These are phyloP conservation scores for Herpetomonas samuelpessoai DNA, from an alignment of 208 protist genomes.

Conservation along the genomic window DNA sequence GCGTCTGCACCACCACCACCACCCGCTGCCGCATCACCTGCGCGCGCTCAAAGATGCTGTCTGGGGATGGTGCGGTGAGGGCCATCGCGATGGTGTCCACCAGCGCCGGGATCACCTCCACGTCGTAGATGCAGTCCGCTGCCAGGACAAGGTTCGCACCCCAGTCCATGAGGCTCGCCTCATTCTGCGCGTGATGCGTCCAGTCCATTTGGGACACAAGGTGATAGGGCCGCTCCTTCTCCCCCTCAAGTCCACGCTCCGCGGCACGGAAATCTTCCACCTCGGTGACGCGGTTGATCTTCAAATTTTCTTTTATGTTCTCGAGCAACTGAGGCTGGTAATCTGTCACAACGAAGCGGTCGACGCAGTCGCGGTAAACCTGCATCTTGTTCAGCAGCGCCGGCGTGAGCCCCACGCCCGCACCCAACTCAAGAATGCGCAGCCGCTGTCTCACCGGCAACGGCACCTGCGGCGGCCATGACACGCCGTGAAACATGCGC, in stretches of 20 bases:
- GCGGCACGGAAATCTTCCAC: conserved; percentile 22
- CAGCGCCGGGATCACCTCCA: conserved; percentile 46
- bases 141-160: conserved; percentile 59
- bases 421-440: conserved; percentile 70
- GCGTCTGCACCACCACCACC: conserved; percentile 79
- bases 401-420: conserved; percentile 69
- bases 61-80: conserved; percentile 12
- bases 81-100: conserved; percentile 46
- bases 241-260: conserved; percentile 22
- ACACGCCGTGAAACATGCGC: conserved; percentile 2
- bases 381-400: conserved; percentile 40
- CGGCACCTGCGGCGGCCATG: background rate
- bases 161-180: conserved; percentile 34
- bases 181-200: conserved; percentile 35
- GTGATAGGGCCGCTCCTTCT: conserved; percentile 30
- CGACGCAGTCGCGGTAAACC: conserved; percentile 37
- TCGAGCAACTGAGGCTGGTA: conserved; percentile 70
- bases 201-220: conserved; percentile 58
- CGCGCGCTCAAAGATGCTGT: background rate
- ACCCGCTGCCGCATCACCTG: conserved; percentile 13
- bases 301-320: conserved; percentile 69
- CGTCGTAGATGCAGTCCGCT: conserved; percentile 85
- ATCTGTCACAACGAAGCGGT: conserved; percentile 50
- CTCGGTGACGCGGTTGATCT: conserved; percentile 25
- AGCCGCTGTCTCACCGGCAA: conserved; percentile 21